phyloP scores from a whole-genome alignment of 169 alveolate species.

The Eimeria falciformis region DNA sequence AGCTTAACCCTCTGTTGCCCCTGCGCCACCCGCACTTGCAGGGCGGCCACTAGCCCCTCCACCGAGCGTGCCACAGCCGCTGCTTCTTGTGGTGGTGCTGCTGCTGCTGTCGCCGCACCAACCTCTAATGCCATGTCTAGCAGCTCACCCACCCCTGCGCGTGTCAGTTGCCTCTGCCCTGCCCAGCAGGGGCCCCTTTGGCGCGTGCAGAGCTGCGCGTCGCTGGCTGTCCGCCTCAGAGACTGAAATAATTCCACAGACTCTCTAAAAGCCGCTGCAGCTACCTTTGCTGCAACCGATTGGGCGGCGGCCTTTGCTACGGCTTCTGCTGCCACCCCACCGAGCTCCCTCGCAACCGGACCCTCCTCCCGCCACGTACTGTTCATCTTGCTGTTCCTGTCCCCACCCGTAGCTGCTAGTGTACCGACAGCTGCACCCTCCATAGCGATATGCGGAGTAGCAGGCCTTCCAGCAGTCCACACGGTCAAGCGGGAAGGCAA shows the following conservation, averaged over 20 bases:
- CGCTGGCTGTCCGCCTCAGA: neutral
- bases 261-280: conserved; percentile 7
- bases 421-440: neutral
- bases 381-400: neutral
- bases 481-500: neutral
- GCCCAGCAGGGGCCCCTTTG: conserved; percentile 33
- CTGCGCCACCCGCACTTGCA: conserved; percentile 18
- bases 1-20: neutral
- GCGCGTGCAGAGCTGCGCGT: neutral
- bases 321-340: neutral
- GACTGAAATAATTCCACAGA: neutral
- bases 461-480: neutral
- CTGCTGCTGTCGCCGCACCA: neutral
- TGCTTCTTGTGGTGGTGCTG: conserved; percentile 9
- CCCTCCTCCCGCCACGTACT: neutral
- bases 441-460: neutral
- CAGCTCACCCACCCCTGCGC: neutral
- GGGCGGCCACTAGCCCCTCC: neutral
- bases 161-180: neutral
- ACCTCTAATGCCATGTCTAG: neutral
- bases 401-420: neutral
- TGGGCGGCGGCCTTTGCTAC: neutral
- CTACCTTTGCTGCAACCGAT: neutral
- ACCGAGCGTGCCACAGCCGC: neutral
- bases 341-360: neutral